phyloP scores from a whole-genome alignment of 345 rosid genomes.

The Lepidium didymum region DNA sequence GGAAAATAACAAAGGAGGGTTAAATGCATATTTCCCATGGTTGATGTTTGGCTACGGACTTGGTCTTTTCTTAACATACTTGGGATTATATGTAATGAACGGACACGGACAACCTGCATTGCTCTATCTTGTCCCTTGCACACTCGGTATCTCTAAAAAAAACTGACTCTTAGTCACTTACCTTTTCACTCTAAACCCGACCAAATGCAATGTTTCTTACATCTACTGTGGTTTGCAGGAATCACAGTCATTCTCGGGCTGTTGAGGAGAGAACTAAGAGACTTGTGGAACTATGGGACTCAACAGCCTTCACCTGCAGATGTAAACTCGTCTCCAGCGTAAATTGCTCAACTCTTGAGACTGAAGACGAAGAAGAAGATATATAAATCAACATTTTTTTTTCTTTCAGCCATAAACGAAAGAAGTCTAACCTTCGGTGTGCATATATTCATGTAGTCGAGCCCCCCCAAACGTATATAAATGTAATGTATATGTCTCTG shows the following conservation, averaged over 20 bases:
- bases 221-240: slow-evolving; percentile 33
- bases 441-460: slow-evolving; percentile 1
- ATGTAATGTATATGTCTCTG: background rate
- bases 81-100: slow-evolving; percentile 84
- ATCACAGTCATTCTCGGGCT: slow-evolving; percentile 46
- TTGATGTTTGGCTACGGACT: slow-evolving; percentile 67
- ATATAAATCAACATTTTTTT: background rate
- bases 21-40: slow-evolving; percentile 68
- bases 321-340: slow-evolving; percentile 21
- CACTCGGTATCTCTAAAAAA: slow-evolving; percentile 55
- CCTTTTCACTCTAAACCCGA: background rate
- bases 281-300: slow-evolving; percentile 50
- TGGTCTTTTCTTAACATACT: slow-evolving; percentile 78
- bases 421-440: slow-evolving; percentile 5
- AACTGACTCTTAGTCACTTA: background rate
- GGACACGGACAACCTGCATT: slow-evolving; percentile 98
- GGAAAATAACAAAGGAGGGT: slow-evolving; percentile 44
- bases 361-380: background rate
- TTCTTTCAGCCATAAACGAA: background rate
- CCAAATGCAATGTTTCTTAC: background rate
- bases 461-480: background rate
- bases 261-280: slow-evolving; percentile 56
- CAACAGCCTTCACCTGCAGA: slow-evolving; percentile 21
- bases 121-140: slow-evolving; percentile 98
- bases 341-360: background rate